These are phyloP conservation scores for Alternaria arborescens DNA, from an alignment of 2,329 filamentous ascomycete genomes.

Conservation along the genomic window DNA sequence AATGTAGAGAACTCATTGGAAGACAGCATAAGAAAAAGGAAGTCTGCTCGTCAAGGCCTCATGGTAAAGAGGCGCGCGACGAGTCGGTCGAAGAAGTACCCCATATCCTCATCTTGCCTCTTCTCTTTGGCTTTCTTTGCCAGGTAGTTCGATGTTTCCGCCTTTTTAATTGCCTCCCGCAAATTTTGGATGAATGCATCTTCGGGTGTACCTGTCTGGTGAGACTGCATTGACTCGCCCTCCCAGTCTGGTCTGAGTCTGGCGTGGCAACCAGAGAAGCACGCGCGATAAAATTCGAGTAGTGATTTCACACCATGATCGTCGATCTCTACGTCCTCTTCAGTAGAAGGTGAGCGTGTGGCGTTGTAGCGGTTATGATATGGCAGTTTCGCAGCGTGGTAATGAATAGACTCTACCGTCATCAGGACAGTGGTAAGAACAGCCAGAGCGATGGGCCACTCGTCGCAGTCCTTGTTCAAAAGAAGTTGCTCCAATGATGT, in stretches of 20 bases:
- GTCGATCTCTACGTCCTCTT: conserved; percentile 25
- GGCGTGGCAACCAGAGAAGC: conserved; percentile 46
- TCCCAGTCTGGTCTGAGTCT: conserved; percentile 40
- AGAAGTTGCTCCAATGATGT: conserved; percentile 42
- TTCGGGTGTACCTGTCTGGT: conserved; percentile 14
- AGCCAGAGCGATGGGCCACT: conserved; percentile 48
- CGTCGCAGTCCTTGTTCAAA: conserved; percentile 37
- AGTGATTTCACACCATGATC: conserved; percentile 41
- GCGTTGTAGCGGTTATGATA: conserved; percentile 40
- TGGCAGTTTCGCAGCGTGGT: conserved; percentile 47
- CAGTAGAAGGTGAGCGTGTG: background rate
- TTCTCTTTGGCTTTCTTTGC: conserved; percentile 27
- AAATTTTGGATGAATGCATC: conserved; percentile 44
- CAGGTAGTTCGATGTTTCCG: conserved; percentile 34
- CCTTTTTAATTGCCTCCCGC: conserved; percentile 32
- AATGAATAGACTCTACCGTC: conserved; percentile 51
- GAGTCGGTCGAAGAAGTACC: conserved; percentile 50
- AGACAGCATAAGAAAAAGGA: background rate
- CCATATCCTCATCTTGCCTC: conserved; percentile 42
- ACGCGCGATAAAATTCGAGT: conserved; percentile 45
- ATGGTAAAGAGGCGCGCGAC: conserved; percentile 45
- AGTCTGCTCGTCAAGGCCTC: conserved; percentile 5
- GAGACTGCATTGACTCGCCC: conserved; percentile 28
- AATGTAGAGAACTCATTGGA: background rate
- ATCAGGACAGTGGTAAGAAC: conserved; percentile 47